Evolutionary conservation across 1,139 yeast genomes (phyloP), one percentile per base, ranked within the genome.

Genomic region (Sugiyamaella japonica): DNA sequence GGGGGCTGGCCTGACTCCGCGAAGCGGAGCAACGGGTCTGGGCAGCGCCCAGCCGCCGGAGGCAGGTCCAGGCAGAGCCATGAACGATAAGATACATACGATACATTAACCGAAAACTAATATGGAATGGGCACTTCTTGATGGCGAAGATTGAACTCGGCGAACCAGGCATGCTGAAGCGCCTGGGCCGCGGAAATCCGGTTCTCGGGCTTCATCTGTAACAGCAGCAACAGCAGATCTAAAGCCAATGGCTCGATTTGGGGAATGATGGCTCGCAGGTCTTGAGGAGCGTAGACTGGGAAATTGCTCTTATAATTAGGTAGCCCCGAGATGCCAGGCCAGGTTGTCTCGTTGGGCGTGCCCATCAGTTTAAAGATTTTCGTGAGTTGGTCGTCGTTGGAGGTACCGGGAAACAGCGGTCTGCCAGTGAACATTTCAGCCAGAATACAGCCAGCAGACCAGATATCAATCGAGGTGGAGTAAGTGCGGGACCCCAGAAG

Each of bases 351-450:
- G 64, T 85, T 88, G 41, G 99, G 99, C 1, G 98, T 91, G 16
- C 99, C 99, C 96, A 91, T 88, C 41, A 87, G 78, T 65, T 93
- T 84, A 73, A 93, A 93, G 54, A 93, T 95, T 67, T 88, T 84
- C 65, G 84, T 81, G 66, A 93, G 76, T 71, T 93, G 98, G 72
- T 93, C 99, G 56, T 93, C 98, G 70, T 93, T 95, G 45, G 96
- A 89, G 7, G 95, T 83, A 2, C 99, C 99, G 1, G 99, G 97
- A 70, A 93, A 93, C 55, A 93, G 75, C 0, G 99, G 97, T 64
- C 93, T 85, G n/a, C 99, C 99, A 8, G 97, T 89, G 63, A 93
- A 86, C 99, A 93, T 93, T 70, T 93, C 99, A 1, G 98, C 98
- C 69, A 93, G 79, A 54, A 93, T 93, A 73, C 99, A 93, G 10